Evolutionary conservation across 202 grass and related monocot species (phyloP).

Genomic region (Alloteropsis angusta): DNA sequence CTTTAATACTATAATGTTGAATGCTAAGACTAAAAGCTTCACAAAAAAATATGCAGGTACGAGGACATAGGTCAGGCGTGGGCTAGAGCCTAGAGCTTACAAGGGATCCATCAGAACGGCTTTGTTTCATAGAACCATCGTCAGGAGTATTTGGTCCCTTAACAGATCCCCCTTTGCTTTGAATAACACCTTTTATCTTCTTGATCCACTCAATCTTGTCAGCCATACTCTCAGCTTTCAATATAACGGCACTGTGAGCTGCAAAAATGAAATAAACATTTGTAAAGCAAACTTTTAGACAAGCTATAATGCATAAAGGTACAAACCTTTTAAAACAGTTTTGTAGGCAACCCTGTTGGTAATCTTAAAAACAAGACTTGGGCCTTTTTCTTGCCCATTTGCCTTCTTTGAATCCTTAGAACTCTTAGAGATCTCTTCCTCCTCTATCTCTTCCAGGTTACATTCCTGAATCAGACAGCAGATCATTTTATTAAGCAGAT

Average conservation of each 20-base stretch:
- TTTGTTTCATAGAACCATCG: conserved; percentile 71
- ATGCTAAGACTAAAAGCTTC: background rate
- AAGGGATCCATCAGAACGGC: conserved; percentile 90
- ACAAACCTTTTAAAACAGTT: conserved; percentile 86
- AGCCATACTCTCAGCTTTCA: conserved; percentile 91
- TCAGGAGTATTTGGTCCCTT: conserved; percentile 63
- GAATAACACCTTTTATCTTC: conserved; percentile 74
- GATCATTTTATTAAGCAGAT: conserved; percentile 15
- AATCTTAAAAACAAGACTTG: conserved; percentile 92
- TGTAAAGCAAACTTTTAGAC: background rate
- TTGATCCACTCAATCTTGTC: conserved; percentile 95
- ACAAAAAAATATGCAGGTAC: background rate
- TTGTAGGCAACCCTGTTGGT: conserved; percentile 97
- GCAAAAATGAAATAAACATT: conserved; percentile 39
- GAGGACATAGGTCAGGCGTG: conserved; percentile 7
- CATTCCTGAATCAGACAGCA: conserved; percentile 63
- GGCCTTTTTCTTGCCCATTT: conserved; percentile 79
- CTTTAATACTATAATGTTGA: background rate
- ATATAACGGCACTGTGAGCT: conserved; percentile 81
- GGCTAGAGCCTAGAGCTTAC: conserved; percentile 40
- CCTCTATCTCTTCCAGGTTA: conserved; percentile 91
- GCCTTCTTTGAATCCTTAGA: conserved; percentile 91
- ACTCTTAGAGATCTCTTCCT: conserved; percentile 80
- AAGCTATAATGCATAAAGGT: background rate
- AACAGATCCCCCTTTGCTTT: conserved; percentile 55